These are phyloP conservation scores for Protomyces macrosporus DNA, from an alignment of 1,139 yeast genomes.

Conservation along the genomic window DNA sequence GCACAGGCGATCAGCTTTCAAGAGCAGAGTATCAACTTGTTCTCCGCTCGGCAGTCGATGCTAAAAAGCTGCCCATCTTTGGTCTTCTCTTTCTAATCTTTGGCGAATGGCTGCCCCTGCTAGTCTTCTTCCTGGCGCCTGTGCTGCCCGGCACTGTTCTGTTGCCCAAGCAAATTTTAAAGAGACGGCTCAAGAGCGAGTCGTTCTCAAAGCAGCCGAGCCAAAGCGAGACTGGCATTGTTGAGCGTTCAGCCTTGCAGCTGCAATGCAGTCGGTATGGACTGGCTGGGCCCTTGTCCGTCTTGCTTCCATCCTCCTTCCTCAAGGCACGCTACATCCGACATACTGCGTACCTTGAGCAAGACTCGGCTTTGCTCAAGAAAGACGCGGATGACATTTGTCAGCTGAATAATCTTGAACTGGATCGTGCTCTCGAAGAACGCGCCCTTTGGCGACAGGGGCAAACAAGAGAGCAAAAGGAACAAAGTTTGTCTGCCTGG, in stretches of 20 bases:
- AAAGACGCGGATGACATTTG: background rate
- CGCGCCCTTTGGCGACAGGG: constrained; percentile 8
- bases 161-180: constrained; percentile 1
- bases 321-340: background rate
- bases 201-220: background rate
- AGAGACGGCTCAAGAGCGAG: constrained; percentile 2
- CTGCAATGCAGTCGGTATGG: background rate
- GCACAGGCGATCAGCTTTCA: background rate
- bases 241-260: background rate
- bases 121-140: constrained; percentile 15
- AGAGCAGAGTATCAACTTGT: constrained; percentile 19
- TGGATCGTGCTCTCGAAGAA: constrained; percentile 13
- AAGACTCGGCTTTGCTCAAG: background rate
- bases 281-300: constrained; percentile 13
- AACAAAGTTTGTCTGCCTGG: background rate
- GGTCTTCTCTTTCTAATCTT: constrained; percentile 10
- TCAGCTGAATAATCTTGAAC: background rate
- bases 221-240: background rate
- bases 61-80: constrained; percentile 15
- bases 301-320: background rate
- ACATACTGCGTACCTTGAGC: constrained; percentile 3
- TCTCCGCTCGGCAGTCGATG: constrained; percentile 10
- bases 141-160: constrained; percentile 19
- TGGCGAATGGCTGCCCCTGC: constrained; percentile 24
- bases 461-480: background rate